Conservation (phyloP, 148 eudicot species). For the Euryodendron excelsum region DNA sequence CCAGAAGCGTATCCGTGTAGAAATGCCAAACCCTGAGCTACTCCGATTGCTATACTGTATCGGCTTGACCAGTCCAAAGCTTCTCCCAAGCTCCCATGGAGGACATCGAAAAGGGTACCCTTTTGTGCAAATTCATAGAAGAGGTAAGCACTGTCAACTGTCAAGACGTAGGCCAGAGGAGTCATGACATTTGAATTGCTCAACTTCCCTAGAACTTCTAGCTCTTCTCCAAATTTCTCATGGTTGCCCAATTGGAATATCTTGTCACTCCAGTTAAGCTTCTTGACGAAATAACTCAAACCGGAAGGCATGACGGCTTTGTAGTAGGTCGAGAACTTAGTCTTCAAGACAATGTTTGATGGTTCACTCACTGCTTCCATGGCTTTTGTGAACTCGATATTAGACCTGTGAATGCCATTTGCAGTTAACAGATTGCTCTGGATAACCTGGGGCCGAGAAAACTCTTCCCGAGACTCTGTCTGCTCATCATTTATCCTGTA, state of each 20-base stretch:
- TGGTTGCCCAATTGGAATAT: constrained; percentile 50
- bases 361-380: constrained; percentile 56
- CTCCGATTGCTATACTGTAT: constrained; percentile 73
- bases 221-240: constrained; percentile 60
- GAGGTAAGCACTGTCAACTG: constrained; percentile 58
- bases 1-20: constrained; percentile 69
- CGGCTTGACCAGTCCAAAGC: constrained; percentile 80
- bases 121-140: constrained; percentile 58
- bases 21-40: constrained; percentile 77
- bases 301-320: constrained; percentile 74
- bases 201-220: constrained; percentile 56
- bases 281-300: constrained; percentile 66
- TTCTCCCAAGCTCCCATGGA: constrained; percentile 45
- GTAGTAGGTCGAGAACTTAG: constrained; percentile 67
- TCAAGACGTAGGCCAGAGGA: constrained; percentile 75
- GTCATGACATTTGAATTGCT: constrained; percentile 78
- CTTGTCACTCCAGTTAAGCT: constrained; percentile 66
- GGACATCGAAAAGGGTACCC: constrained; percentile 64
- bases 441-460: constrained; percentile 30
- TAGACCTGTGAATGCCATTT: constrained; percentile 57
- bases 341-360: constrained; percentile 40
- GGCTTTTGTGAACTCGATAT: constrained; percentile 64
- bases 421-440: constrained; percentile 45
- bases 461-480: constrained; percentile 29
- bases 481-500: constrained; percentile 32